Conservation (phyloP, 1,284 basidiomycete species). For the Trichosporon faecale region DNA sequence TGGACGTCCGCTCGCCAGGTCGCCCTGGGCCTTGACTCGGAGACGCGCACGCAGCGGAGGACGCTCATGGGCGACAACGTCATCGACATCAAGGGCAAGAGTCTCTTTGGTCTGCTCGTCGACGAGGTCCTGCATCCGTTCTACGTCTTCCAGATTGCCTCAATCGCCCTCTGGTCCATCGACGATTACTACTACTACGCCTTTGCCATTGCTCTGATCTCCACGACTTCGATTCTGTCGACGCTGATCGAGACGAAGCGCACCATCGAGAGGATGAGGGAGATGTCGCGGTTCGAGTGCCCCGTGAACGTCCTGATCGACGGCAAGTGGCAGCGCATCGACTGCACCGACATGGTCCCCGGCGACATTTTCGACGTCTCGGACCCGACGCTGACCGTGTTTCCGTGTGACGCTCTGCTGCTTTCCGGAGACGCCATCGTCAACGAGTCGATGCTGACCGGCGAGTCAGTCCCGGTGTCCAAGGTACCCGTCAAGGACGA, state of each 20-base stretch:
- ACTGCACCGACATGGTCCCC: slow-evolving; percentile 81
- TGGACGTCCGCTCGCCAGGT: slow-evolving; percentile 68
- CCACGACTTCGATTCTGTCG: slow-evolving; percentile 75
- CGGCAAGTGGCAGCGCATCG: slow-evolving; percentile 66
- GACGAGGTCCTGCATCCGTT: slow-evolving; percentile 96
- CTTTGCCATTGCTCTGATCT: slow-evolving; percentile 93
- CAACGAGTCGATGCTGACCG: slow-evolving; percentile 81
- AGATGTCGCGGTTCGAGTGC: slow-evolving; percentile 93
- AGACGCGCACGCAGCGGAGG: slow-evolving; percentile 63
- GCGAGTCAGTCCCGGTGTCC: slow-evolving; percentile 66
- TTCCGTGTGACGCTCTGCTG: slow-evolving; percentile 79
- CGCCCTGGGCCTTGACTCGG: slow-evolving; percentile 62
- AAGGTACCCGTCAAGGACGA: slow-evolving; percentile 70
- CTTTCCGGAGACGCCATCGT: slow-evolving; percentile 60
- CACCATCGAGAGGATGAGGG: slow-evolving; percentile 91
- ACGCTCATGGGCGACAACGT: slow-evolving; percentile 80
- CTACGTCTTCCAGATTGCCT: slow-evolving; percentile 97
- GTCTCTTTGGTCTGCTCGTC: slow-evolving; percentile 72
- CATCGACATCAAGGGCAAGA: slow-evolving; percentile 88
- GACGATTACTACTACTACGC: slow-evolving; percentile 98
- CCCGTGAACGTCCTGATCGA: slow-evolving; percentile 70
- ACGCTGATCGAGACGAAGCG: slow-evolving; percentile 91
- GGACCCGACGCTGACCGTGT: slow-evolving; percentile 66
- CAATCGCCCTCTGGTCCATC: slow-evolving; percentile 87
- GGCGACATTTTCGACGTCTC: slow-evolving; percentile 91